Evolutionary conservation across 805 yeast genomes (phyloP).

Genomic region (Aciculoconidium aculeatum): DNA sequence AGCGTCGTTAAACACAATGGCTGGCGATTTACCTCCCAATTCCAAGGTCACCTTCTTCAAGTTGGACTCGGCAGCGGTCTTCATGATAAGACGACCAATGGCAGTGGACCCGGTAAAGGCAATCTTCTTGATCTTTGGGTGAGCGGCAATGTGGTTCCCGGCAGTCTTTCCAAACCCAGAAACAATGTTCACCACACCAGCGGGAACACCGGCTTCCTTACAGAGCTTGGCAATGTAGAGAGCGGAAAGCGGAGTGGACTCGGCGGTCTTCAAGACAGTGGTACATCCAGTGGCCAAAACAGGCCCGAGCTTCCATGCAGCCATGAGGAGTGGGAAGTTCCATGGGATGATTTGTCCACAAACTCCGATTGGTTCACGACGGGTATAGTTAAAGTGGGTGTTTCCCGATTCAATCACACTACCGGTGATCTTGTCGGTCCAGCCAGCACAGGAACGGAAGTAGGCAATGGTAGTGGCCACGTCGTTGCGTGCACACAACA

Average conservation of each 20-base stretch:
- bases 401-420: constrained; percentile 68
- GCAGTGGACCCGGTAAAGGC: constrained; percentile 96
- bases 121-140: constrained; percentile 78
- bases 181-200: constrained; percentile 83
- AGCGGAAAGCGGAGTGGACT: constrained; percentile 87
- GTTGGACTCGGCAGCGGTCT: constrained; percentile 69
- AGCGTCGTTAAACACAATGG: constrained; percentile 82
- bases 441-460: constrained; percentile 83
- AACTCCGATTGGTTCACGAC: constrained; percentile 89
- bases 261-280: constrained; percentile 84
- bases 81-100: constrained; percentile 79
- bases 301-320: constrained; percentile 93
- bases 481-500: constrained; percentile 66
- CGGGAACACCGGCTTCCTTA: constrained; percentile 83
- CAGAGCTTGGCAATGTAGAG: constrained; percentile 64
- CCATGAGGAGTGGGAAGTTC: constrained; percentile 94
- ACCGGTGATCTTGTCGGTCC: constrained; percentile 84
- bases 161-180: constrained; percentile 84
- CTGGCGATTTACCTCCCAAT: constrained; percentile 95
- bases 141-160: constrained; percentile 74
- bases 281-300: constrained; percentile 89
- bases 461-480: constrained; percentile 63
- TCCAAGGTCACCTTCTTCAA: constrained; percentile 90
- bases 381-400: constrained; percentile 69
- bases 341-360: constrained; percentile 96